Percentiles rank a stretch among this genome's conserved stretches.
phyloP scores from a whole-genome alignment of 75 land plant species.

The Sequoia sempervirens region DNA sequence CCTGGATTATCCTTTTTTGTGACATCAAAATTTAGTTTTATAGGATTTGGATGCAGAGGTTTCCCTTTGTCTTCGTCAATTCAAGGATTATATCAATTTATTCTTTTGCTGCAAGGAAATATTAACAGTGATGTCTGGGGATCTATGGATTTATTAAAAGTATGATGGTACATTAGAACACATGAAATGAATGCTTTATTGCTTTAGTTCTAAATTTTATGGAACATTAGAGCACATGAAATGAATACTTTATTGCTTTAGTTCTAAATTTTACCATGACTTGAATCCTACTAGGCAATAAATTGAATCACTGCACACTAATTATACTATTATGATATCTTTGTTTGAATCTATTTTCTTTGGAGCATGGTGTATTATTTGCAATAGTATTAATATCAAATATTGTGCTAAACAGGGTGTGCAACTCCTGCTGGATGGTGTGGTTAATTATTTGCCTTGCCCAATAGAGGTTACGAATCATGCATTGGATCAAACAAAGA shows the following conservation, averaged over 20 bases:
- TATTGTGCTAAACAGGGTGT: constrained; percentile 65
- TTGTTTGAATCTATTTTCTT: neutral
- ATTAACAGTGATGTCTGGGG: neutral
- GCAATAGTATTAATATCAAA: neutral
- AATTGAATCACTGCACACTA: neutral
- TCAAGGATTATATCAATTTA: neutral
- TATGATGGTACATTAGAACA: neutral
- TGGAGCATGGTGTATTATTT: neutral
- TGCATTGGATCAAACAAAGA: constrained; percentile 92
- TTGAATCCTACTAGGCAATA: neutral
- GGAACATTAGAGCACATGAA: too few species aligned
- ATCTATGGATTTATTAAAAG: neutral
- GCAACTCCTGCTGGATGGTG: constrained; percentile 94
- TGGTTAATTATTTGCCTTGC: constrained; percentile 83
- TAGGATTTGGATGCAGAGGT: neutral
- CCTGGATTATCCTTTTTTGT: neutral
- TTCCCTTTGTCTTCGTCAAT: neutral
- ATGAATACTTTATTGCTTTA: too few species aligned
- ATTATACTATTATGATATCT: neutral
- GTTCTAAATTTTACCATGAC: neutral
- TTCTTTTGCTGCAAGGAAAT: neutral
- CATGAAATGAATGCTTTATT: neutral
- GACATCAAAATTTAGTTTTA: neutral
- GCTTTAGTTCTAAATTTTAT: too few species aligned
- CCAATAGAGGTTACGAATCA: constrained; percentile 87